These are phyloP conservation scores for Arabis hirsuta DNA, from an alignment of 345 rosid genomes.

Conservation along the genomic window DNA sequence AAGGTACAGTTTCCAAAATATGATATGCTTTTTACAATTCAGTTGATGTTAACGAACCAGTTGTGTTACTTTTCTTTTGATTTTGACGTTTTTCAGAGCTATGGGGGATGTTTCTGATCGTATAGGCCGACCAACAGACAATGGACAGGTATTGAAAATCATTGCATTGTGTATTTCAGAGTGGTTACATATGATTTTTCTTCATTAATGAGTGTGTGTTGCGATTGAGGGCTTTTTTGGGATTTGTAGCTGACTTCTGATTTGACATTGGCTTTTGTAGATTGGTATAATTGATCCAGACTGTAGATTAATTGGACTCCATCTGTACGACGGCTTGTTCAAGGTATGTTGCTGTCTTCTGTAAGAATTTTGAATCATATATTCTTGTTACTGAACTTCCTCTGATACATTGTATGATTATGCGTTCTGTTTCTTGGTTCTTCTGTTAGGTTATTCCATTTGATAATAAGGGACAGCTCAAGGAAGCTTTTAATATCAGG, in stretches of 20 bases:
- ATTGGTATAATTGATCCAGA: slow-evolving; percentile 98
- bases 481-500: slow-evolving; percentile 99
- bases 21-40: background rate
- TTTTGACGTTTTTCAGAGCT: slow-evolving; percentile 58
- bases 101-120: slow-evolving; percentile 99
- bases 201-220: background rate
- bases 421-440: slow-evolving; percentile 16
- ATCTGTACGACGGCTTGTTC: slow-evolving; percentile 94
- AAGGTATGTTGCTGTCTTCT: slow-evolving; percentile 57
- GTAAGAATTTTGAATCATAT: slow-evolving; percentile 23
- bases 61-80: slow-evolving; percentile 9
- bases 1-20: slow-evolving; percentile 49
- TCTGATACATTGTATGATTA: background rate
- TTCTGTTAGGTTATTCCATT: slow-evolving; percentile 88
- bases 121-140: slow-evolving; percentile 94
- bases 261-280: slow-evolving; percentile 43
- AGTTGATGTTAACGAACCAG: slow-evolving; percentile 18
- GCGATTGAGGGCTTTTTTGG: slow-evolving; percentile 4
- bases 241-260: slow-evolving; percentile 11
- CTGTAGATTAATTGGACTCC: slow-evolving; percentile 96
- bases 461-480: slow-evolving; percentile 95
- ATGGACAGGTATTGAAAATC: slow-evolving; percentile 75
- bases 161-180: slow-evolving; percentile 9
- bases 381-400: background rate
- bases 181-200: background rate